A percentile compares a stretch with the other conserved stretches of the same genome.
phyloP scores from a whole-genome alignment of 2,329 filamentous ascomycete species.

The Thermoascus crustaceus region DNA sequence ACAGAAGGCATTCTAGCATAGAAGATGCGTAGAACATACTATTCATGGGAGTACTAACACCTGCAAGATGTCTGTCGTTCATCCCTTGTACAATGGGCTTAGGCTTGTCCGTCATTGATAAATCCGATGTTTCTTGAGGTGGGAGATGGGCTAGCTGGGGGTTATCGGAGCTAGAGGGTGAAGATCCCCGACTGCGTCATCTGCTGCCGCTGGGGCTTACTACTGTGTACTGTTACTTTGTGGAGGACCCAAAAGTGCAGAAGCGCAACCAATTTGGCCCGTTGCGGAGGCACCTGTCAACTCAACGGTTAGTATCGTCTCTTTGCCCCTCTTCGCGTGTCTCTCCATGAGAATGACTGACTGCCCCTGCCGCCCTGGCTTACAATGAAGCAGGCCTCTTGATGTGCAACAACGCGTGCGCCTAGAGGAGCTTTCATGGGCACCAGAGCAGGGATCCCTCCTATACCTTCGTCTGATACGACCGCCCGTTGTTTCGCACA shows the following conservation, averaged over 20 bases:
- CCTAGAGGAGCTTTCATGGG: conserved; percentile 13
- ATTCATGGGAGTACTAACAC: too few relatives aligned
- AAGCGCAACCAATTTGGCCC: conserved; percentile 5
- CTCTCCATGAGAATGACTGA: not conserved
- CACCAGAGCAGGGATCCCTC: conserved; percentile 19
- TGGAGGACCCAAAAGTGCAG: conserved; percentile 1
- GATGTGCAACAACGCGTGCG: conserved; percentile 14
- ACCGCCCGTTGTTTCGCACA: not conserved
- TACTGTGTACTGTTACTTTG: not conserved
- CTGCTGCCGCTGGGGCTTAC: too few relatives aligned
- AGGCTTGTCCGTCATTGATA: too few relatives aligned
- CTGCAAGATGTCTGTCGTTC: too few relatives aligned
- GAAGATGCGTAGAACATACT: too few relatives aligned
- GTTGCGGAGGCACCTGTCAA: not conserved
- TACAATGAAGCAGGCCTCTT: conserved; percentile 5
- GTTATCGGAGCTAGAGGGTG: conserved; percentile 1
- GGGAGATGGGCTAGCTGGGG: not conserved
- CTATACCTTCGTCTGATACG: conserved; percentile 16
- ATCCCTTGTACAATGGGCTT: too few relatives aligned
- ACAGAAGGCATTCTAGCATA: too few relatives aligned
- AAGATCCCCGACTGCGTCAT: conserved; percentile 13
- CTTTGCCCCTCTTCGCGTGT: not conserved
- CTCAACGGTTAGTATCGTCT: not conserved
- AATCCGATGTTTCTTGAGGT: too few relatives aligned
- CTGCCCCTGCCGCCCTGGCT: not conserved